Evolutionary conservation across 139 green algal species (phyloP), one percentile per base, ranked within the genome.

Genomic region (Chlamydomonas eustigma): DNA sequence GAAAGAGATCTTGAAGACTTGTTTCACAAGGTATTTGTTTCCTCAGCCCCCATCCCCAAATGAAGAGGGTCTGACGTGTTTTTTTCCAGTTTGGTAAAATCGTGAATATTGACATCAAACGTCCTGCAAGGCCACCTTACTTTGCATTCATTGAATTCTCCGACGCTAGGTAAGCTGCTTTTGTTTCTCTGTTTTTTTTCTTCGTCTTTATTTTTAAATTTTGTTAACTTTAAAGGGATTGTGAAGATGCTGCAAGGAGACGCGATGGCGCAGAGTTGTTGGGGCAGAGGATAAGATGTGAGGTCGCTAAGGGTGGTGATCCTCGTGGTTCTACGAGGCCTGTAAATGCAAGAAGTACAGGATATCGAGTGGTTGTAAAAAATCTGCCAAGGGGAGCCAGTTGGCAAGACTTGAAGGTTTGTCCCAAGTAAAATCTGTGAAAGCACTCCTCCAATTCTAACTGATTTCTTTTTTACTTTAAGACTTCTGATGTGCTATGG

Each of bases 131-230:
- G 0, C 94, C 94, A 6, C 94, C 94, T 28, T 86, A 85, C 0
- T 98, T 93, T 72, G 92, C 91, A 0, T 98, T 98, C 70, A 83
- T 98, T 6, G 94, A 98, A 80, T 97, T 93, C 38, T 82, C 91
- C 3, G 85, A 92, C 32, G 65, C 65, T 25, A 73, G 65, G 65
- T 69, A 69, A 8, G 12, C 44, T 22, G 44, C 44, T 28, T 58
- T n/a, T n/a, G n/a, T n/a, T n/a, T n/a, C n/a, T n/a, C n/a, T n/a
- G n/a, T n/a, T n/a, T 58, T 58, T 58, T 12, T 58, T 18, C 12
- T 58, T 58, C 44, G 12, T 18, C 44, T 12, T 28, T 58, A 58
- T 18, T 58, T 58, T 58, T 58, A 12, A 58, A 58, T 58, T 18
- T 58, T 28, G 44, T 58, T 28, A 58, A 58, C 44, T 58, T 12